These are phyloP conservation scores for Erucastrum elatum DNA, from an alignment of 345 rosid genomes.

Conservation along the genomic window DNA sequence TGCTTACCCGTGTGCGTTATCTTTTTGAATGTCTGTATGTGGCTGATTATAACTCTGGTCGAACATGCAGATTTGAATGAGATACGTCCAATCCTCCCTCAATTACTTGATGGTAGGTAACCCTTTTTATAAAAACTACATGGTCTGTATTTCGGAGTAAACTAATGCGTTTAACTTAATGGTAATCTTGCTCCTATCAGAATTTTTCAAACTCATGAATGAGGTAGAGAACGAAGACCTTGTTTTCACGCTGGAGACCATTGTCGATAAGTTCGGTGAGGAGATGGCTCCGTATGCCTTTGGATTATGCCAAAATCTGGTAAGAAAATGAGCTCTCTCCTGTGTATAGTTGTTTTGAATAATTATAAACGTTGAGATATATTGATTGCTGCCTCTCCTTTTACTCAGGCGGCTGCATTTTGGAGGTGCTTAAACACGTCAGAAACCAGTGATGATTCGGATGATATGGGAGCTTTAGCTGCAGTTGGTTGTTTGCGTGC, in stretches of 20 bases:
- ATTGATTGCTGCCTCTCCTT: neutral
- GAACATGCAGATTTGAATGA: slow-evolving; percentile 73
- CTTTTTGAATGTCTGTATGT: slow-evolving; percentile 1
- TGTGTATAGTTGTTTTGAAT: slow-evolving; percentile 17
- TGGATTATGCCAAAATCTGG: slow-evolving; percentile 94
- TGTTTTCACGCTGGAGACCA: slow-evolving; percentile 86
- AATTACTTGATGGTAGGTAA: slow-evolving; percentile 79
- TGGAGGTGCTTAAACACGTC: slow-evolving; percentile 95
- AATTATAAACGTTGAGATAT: neutral
- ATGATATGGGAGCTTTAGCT: slow-evolving; percentile 93
- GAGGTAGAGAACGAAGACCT: slow-evolving; percentile 97
- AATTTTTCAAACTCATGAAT: slow-evolving; percentile 92
- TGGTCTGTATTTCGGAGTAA: slow-evolving; percentile 2
- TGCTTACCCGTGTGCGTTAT: slow-evolving; percentile 1
- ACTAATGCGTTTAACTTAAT: slow-evolving; percentile 13
- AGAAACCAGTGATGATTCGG: slow-evolving; percentile 77
- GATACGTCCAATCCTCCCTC: slow-evolving; percentile 92
- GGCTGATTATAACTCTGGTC: slow-evolving; percentile 8
- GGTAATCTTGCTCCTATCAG: slow-evolving; percentile 42
- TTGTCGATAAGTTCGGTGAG: slow-evolving; percentile 94
- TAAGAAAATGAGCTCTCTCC: slow-evolving; percentile 38
- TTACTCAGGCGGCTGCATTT: slow-evolving; percentile 82
- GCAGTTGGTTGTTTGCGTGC: slow-evolving; percentile 98
- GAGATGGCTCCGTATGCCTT: slow-evolving; percentile 97
- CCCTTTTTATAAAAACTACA: slow-evolving; percentile 21